Evolutionary conservation across 2,329 filamentous ascomycete species (phyloP).

Genomic region (Pseudogymnoascus sp.): DNA sequence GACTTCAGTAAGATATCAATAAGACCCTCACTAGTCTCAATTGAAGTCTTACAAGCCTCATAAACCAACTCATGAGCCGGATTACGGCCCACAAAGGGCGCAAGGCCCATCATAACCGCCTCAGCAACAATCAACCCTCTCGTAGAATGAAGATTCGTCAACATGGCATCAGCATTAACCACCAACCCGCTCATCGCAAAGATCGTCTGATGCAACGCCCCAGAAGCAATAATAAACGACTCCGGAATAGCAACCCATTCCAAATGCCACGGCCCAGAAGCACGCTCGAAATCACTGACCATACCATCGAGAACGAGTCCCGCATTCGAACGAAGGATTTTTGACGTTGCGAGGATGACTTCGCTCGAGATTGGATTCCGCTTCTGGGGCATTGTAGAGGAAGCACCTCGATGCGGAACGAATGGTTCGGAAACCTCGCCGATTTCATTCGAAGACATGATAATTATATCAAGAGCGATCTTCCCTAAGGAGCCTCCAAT

Average conservation of each 20-base stretch:
- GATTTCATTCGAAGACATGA: conserved; percentile 47
- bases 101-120: conserved; percentile 53
- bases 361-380: conserved; percentile 41
- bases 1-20: conserved; percentile 25
- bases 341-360: neutral
- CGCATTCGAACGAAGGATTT: conserved; percentile 35
- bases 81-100: conserved; percentile 40
- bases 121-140: conserved; percentile 47
- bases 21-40: conserved; percentile 27
- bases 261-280: conserved; percentile 49
- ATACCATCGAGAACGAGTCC: conserved; percentile 45
- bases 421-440: conserved; percentile 42
- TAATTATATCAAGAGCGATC: conserved; percentile 42
- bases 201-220: conserved; percentile 43
- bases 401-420: conserved; percentile 41
- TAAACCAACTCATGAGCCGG: conserved; percentile 49
- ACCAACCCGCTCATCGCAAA: conserved; percentile 44
- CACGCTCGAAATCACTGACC: conserved; percentile 49
- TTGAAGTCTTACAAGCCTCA: conserved; percentile 41
- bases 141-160: conserved; percentile 41
- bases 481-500: conserved; percentile 44
- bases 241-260: conserved; percentile 49
- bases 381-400: conserved; percentile 47
- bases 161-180: conserved; percentile 41
- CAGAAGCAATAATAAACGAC: conserved; percentile 44